Base-by-base conservation (phyloP, 169 alveolate genomes). In the Eimeria brunetti region DNA sequence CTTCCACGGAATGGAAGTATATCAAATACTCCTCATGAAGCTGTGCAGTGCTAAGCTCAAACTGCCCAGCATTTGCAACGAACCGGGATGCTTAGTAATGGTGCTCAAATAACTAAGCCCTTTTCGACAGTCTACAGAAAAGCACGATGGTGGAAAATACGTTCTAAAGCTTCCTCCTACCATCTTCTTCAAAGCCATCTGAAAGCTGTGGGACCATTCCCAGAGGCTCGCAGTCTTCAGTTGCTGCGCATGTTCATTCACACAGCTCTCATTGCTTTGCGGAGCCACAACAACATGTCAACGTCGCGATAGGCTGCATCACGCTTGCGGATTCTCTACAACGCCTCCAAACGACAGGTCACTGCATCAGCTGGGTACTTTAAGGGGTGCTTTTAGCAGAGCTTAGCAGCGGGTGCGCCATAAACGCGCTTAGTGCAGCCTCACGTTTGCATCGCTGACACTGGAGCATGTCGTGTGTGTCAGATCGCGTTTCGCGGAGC, bases 401-500 rank as follows among this genome's bases (percentile, higher is more conserved):
- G 20, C n/a, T 12, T 30, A 73, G 71, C 91, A 33, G 51, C 12
- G 24, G 58, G 22, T n/a, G 51, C 33, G 76, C 22, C 12, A 27
- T 36, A 1, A 33, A 36, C 33, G 91, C 27, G 53, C 67, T 4
- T 11, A 2, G 76, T 33, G 53, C 76, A 33, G 22, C 64, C 75
- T 83, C 56, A 78, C 80, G 71, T 38, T 44, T 36, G 83, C 97
- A 97, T n/a, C 97, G 96, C 46, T 56, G 85, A 56, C 97, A 97
- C n/a, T 94, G 95, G 67, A 97, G 96, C 97, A 97, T 96, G 86
- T 97, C 97, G 69, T 97, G 97, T 8, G 97, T 97, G 80, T 97
- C 97, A 33, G 97, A 97, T 46, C 92, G 85, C 41, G 97, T 97
- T 71, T 91, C 96, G 69, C 96, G 95, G 60, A 96, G 91, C 51